These are phyloP conservation scores for Lentinus brumalis DNA, from an alignment of 768 basidiomycete genomes.

Conservation along the genomic window DNA sequence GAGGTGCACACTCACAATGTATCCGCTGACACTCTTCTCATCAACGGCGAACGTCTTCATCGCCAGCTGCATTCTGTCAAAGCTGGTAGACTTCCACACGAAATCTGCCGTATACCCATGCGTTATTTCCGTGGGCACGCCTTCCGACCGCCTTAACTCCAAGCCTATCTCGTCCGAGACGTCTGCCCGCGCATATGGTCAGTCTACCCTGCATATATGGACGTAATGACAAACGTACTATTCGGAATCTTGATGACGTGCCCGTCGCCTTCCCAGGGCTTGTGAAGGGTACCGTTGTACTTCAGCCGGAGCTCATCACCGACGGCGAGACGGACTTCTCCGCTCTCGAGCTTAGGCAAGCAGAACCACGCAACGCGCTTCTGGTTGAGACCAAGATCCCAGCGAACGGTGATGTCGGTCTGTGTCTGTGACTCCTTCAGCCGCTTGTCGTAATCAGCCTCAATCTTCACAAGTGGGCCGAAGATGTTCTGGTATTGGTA, in stretches of 20 bases:
- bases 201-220: background rate
- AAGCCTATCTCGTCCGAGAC: slow-evolving; percentile 98
- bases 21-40: slow-evolving; percentile 98
- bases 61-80: slow-evolving; percentile 98
- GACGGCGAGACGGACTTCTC: slow-evolving; percentile 94
- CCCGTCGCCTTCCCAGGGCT: slow-evolving; percentile 95
- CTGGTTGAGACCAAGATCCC: slow-evolving; percentile 98
- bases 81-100: slow-evolving; percentile 99
- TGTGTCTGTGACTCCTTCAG: slow-evolving; percentile 99
- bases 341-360: slow-evolving; percentile 95
- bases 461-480: slow-evolving; percentile 98
- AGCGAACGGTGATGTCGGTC: slow-evolving; percentile 92
- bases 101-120: slow-evolving; percentile 98
- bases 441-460: slow-evolving; percentile 97
- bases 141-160: slow-evolving; percentile 87
- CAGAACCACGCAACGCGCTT: slow-evolving; percentile 99
- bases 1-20: slow-evolving; percentile 50
- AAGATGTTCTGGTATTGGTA: slow-evolving; percentile 99
- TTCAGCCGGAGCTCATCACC: slow-evolving; percentile 93
- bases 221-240: slow-evolving; percentile 55
- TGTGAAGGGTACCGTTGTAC: slow-evolving; percentile 87
- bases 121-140: slow-evolving; percentile 90
- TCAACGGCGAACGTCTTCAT: slow-evolving; percentile 99
- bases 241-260: slow-evolving; percentile 99
- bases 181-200: slow-evolving; percentile 49